A percentile compares a stretch with the other conserved stretches of the same genome.
Evolutionary conservation across 441 rosid species (phyloP).

Genomic region (Euphorbia celastroides): DNA sequence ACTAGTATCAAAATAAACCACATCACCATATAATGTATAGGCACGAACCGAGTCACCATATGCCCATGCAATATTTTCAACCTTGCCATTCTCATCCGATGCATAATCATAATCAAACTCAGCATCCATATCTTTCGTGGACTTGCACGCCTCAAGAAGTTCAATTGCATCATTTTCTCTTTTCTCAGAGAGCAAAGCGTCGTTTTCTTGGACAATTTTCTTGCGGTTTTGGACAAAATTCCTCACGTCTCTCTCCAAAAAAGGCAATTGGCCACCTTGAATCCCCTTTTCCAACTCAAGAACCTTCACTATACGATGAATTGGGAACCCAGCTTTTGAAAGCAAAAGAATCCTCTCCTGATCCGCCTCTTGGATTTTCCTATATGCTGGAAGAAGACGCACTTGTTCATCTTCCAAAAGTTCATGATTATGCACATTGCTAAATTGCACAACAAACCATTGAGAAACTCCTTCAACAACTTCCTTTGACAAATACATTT

Average conservation of each 20-base stretch:
- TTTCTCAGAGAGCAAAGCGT: constrained; percentile 64
- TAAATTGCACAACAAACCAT: constrained; percentile 83
- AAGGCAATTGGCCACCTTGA: constrained; percentile 77
- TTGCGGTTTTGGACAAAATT: constrained; percentile 79
- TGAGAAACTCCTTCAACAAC: constrained; percentile 51
- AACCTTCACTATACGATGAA: constrained; percentile 73
- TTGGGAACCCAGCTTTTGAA: constrained; percentile 87
- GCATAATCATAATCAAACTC: constrained; percentile 60
- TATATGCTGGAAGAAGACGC: constrained; percentile 79
- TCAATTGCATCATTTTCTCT: constrained; percentile 61
- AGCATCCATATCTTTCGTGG: constrained; percentile 45
- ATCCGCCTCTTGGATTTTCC: constrained; percentile 87
- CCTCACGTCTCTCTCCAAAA: constrained; percentile 85
- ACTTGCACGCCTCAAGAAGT: constrained; percentile 74
- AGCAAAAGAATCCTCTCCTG: constrained; percentile 79
- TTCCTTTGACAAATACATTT: constrained; percentile 74
- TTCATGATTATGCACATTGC: constrained; percentile 91
- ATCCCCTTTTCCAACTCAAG: constrained; percentile 79
- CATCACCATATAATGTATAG: constrained; percentile 61
- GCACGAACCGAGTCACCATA: constrained; percentile 56
- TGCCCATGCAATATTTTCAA: constrained; percentile 84
- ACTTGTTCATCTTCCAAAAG: constrained; percentile 90
- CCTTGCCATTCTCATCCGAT: constrained; percentile 53
- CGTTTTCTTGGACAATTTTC: constrained; percentile 76
- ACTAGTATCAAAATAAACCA: constrained; percentile 60